phyloP scores from a whole-genome alignment of 2,329 filamentous ascomycete species.

The Teratosphaeriaceae sp. region DNA sequence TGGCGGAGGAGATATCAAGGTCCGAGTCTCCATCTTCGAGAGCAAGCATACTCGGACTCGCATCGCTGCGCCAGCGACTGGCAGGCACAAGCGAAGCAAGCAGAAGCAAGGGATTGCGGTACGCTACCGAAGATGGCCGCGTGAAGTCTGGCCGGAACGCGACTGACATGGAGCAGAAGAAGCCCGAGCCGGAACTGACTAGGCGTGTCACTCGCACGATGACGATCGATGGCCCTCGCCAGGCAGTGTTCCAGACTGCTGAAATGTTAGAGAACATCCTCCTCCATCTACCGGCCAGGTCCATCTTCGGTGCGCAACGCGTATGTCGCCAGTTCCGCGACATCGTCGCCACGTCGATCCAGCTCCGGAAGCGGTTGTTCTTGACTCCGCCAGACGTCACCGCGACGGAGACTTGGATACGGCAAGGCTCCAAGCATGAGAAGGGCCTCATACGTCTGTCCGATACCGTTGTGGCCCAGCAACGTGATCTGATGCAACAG shows the following conservation, averaged over 20 bases:
- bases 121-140: no score
- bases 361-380: no score
- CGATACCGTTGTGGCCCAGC: no score
- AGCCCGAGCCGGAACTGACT: background rate
- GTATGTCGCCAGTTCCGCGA: conserved; percentile 10
- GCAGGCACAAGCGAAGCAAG: no score
- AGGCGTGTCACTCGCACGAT: background rate
- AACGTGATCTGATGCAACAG: no score
- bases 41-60: background rate
- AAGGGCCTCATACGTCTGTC: no score
- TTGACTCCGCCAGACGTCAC: no score
- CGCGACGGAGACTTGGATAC: no score
- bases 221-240: background rate
- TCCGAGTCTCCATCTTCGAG: no score
- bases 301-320: conserved; percentile 9
- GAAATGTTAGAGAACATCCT: conserved; percentile 25
- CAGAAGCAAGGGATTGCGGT: no score
- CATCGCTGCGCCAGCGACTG: background rate
- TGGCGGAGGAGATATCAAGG: background rate
- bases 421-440: no score
- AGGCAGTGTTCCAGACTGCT: conserved; percentile 12
- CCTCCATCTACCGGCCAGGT: conserved; percentile 6
- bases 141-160: no score
- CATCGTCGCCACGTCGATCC: conserved; percentile 5
- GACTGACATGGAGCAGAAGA: background rate